Conservation (phyloP, 192 early-diverging fungal genomes). For the Phlyctochytrium planicorne region DNA sequence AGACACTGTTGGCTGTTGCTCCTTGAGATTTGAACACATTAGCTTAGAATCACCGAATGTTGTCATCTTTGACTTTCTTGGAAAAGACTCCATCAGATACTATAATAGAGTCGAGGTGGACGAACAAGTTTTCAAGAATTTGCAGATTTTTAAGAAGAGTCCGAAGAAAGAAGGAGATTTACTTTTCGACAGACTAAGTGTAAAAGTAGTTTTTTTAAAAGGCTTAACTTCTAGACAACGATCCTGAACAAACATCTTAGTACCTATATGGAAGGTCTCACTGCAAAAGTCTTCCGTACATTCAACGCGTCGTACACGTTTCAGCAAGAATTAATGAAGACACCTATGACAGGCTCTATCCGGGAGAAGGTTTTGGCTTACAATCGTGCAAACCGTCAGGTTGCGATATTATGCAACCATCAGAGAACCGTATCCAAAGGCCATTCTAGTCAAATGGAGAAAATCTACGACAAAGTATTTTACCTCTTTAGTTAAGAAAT, state of each 20-base stretch:
- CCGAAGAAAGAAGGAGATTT: conserved; percentile 73
- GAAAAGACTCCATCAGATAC: conserved; percentile 97
- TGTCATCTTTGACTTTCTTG: conserved; percentile 92
- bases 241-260: conserved; percentile 87
- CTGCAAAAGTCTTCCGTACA: conserved; percentile 99
- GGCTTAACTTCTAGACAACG: conserved; percentile 51
- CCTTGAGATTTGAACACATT: conserved; percentile 90
- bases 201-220: conserved; percentile 36
- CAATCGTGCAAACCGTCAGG: conserved; percentile 93
- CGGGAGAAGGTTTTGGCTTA: conserved; percentile 89
- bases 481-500: not conserved
- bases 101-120: conserved; percentile 82
- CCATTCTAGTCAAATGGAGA: conserved; percentile 72
- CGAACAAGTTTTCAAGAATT: conserved; percentile 90
- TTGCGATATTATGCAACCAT: conserved; percentile 98
- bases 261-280: conserved; percentile 84
- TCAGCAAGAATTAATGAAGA: conserved; percentile 80
- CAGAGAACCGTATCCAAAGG: conserved; percentile 85
- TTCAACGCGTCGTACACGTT: conserved; percentile 94
- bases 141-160: conserved; percentile 81
- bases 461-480: conserved; percentile 78
- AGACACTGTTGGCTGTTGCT: conserved; percentile 98
- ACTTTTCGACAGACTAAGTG: conserved; percentile 90
- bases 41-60: conserved; percentile 78
- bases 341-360: conserved; percentile 64